phyloP scores from a whole-genome alignment of 2,329 filamentous ascomycete genomes.

The Tolypocladium endophyticum region DNA sequence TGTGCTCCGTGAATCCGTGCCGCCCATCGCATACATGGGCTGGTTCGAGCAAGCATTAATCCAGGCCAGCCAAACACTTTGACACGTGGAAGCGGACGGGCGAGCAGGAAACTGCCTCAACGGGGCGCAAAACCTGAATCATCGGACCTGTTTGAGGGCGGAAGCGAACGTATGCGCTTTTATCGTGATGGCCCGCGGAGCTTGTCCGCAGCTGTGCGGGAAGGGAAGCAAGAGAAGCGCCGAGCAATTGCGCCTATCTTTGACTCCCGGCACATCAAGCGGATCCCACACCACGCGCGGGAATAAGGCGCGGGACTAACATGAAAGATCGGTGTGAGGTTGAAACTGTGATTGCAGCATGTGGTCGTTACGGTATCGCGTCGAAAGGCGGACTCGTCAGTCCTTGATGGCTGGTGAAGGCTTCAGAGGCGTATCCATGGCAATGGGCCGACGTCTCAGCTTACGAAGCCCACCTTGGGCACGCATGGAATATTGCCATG shows the following conservation, averaged over 20 bases:
- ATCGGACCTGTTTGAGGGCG: not conserved
- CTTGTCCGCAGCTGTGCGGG: not conserved
- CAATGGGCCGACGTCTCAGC: not conserved
- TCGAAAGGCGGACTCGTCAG: not conserved
- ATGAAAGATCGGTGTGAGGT: not conserved
- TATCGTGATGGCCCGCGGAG: not conserved
- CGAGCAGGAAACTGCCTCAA: not conserved
- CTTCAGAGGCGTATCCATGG: not conserved
- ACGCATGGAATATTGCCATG: not conserved
- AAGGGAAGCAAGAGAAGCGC: constrained; percentile 5
- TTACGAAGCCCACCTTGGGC: not conserved
- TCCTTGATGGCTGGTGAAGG: not conserved
- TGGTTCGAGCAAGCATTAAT: not conserved
- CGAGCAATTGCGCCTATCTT: constrained; percentile 5
- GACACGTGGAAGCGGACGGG: not conserved
- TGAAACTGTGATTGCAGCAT: not conserved
- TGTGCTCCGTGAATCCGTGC: not conserved
- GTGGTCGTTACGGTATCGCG: not conserved
- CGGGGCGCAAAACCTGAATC: not conserved
- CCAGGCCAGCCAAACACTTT: not conserved
- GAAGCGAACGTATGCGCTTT: not conserved
- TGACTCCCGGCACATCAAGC: not conserved
- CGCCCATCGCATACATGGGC: not conserved
- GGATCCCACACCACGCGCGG: not conserved
- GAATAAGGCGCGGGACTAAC: not conserved